Evolutionary conservation across 202 grass and related monocot genomes (phyloP).

Genomic region (Bolboschoenoplectus hybrid): DNA sequence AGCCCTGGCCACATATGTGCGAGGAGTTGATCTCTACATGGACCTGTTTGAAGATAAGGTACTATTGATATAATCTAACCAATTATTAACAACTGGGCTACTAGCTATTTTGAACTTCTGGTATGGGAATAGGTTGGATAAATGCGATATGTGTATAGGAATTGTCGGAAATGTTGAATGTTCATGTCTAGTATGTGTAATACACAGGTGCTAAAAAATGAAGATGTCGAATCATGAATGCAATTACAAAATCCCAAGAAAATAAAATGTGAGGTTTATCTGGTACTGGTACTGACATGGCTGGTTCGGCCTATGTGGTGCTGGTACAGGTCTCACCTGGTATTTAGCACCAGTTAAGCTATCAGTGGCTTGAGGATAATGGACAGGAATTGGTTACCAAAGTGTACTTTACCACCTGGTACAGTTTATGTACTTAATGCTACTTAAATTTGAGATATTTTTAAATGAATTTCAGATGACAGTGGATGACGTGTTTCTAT

Average conservation of each 20-base stretch:
- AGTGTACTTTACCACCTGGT: neutral
- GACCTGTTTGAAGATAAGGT: constrained; percentile 94
- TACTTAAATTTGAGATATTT: neutral
- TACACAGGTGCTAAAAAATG: no score
- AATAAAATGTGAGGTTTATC: constrained; percentile 14
- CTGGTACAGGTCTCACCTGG: neutral
- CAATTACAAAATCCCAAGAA: constrained; percentile 7
- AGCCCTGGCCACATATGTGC: constrained; percentile 64
- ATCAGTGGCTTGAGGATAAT: neutral
- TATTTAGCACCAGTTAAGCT: neutral
- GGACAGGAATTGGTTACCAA: neutral
- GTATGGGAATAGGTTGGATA: neutral
- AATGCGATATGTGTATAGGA: neutral
- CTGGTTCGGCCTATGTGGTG: constrained; percentile 1
- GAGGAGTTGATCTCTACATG: constrained; percentile 81
- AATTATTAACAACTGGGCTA: neutral
- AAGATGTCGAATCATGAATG: constrained; percentile 1
- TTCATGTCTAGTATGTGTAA: neutral
- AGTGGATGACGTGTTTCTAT: constrained; percentile 89
- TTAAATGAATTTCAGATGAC: constrained; percentile 71
- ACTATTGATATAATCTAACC: constrained; percentile 3
- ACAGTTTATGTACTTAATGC: neutral
- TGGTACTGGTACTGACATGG: neutral
- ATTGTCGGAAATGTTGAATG: neutral
- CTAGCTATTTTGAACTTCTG: neutral